Conservation (phyloP, 129 eudicot species). For the Flaveria sonorensis region DNA sequence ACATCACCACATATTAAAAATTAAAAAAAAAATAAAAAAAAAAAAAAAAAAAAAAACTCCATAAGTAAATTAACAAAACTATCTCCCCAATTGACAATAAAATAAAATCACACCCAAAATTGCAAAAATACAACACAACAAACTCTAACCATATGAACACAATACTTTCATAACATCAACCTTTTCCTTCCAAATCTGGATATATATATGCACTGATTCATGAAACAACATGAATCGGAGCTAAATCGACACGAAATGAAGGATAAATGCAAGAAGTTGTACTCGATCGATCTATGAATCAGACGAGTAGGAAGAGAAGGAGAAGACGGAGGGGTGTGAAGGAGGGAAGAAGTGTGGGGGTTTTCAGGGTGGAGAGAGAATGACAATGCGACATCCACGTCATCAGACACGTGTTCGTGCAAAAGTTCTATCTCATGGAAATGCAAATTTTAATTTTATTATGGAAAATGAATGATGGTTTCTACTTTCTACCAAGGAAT, state of each 20-base stretch:
- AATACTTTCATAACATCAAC: neutral
- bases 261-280: neutral
- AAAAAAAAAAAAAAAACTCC: neutral
- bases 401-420: conserved; percentile 75
- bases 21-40: too few relatives aligned
- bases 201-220: too few relatives aligned
- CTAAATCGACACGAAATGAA: conserved; percentile 6
- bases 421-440: neutral
- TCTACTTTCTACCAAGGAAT: neutral
- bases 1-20: conserved; percentile 23
- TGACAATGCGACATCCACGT: conserved; percentile 82
- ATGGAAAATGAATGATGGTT: neutral
- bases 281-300: too few relatives aligned
- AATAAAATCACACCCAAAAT: neutral
- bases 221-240: neutral
- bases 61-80: conserved; percentile 11
- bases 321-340: neutral
- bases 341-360: conserved; percentile 33
- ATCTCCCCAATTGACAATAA: neutral
- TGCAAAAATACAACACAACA: neutral
- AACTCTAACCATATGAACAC: conserved; percentile 22
- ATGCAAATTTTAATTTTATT: neutral
- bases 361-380: conserved; percentile 53
- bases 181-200: neutral
- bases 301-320: too few relatives aligned